Conservation (phyloP, 139 green algal species). For the Tetraselmis chui region DNA sequence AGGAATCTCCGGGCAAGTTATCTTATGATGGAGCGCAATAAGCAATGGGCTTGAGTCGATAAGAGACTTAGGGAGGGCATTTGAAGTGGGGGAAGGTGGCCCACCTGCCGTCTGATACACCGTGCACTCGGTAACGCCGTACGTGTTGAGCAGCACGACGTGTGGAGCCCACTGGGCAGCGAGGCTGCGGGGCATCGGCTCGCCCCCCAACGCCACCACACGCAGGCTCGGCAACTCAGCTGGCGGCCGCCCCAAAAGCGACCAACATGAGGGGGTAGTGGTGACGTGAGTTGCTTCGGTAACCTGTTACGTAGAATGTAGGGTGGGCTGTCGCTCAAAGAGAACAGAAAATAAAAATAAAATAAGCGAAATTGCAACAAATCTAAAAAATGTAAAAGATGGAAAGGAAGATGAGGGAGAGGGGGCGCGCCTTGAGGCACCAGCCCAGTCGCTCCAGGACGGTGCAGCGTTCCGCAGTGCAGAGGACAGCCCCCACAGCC, state of each 20-base stretch:
- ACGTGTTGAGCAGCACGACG: constrained; percentile 1
- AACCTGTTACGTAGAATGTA: not conserved
- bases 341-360: too few relatives aligned
- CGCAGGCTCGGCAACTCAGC: not conserved
- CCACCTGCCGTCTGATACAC: not conserved
- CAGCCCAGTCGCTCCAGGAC: not conserved
- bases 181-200: not conserved
- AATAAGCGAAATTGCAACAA: too few relatives aligned
- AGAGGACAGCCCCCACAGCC: not conserved
- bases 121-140: constrained; percentile 1
- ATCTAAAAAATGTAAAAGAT: too few relatives aligned
- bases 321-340: too few relatives aligned
- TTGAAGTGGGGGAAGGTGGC: too few relatives aligned
- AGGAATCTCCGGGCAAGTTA: too few relatives aligned
- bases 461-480: not conserved
- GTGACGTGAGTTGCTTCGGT: not conserved
- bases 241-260: not conserved
- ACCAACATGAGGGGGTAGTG: not conserved
- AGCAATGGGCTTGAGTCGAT: too few relatives aligned
- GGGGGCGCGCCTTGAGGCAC: not conserved
- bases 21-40: too few relatives aligned
- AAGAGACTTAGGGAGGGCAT: too few relatives aligned
- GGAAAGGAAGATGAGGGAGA: too few relatives aligned
- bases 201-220: constrained; percentile 1
- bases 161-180: not conserved